A percentile compares a stretch with the other conserved stretches of the same genome.
Evolutionary conservation across 345 rosid genomes (phyloP).

Genomic region (Rubroshorea leprosula): DNA sequence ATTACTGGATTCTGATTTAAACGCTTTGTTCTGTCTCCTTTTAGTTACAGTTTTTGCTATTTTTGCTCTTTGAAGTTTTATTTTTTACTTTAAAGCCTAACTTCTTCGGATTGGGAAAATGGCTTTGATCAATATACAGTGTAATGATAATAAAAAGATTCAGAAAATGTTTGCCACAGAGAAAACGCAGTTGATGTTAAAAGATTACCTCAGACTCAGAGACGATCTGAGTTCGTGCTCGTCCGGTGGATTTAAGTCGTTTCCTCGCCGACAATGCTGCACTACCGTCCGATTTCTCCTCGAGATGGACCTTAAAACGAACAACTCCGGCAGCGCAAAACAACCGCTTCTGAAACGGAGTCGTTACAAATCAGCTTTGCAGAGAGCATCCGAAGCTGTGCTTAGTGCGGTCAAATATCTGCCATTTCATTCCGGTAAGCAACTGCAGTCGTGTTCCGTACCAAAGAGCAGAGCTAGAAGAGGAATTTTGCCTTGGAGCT

Average conservation of each 20-base stretch:
- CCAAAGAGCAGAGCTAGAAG: slow-evolving; percentile 9
- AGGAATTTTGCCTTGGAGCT: slow-evolving; percentile 33
- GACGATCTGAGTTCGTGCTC: slow-evolving; percentile 87
- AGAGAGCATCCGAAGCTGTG: slow-evolving; percentile 55
- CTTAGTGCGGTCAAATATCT: slow-evolving; percentile 55
- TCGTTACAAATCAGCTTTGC: slow-evolving; percentile 42
- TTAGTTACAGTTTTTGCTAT: no score
- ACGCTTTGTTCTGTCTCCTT: not conserved
- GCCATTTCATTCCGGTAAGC: slow-evolving; percentile 41
- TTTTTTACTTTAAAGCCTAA: no score
- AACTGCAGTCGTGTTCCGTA: slow-evolving; percentile 17
- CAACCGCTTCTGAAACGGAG: slow-evolving; percentile 21
- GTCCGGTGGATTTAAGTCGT: slow-evolving; percentile 82
- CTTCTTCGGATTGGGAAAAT: slow-evolving; percentile 4
- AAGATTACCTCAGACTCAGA: slow-evolving; percentile 47
- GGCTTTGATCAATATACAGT: slow-evolving; percentile 17
- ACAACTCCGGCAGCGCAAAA: slow-evolving; percentile 10
- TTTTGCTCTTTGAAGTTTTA: no score
- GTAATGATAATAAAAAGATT: slow-evolving; percentile 13
- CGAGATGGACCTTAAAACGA: slow-evolving; percentile 52
- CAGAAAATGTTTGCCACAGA: slow-evolving; percentile 13
- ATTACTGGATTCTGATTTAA: slow-evolving; percentile 8
- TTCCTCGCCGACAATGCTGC: slow-evolving; percentile 69
- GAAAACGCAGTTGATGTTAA: slow-evolving; percentile 42
- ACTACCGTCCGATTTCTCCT: slow-evolving; percentile 59